Conservation (phyloP, 2,329 filamentous ascomycete genomes). For the Colletotrichum australisinense region DNA sequence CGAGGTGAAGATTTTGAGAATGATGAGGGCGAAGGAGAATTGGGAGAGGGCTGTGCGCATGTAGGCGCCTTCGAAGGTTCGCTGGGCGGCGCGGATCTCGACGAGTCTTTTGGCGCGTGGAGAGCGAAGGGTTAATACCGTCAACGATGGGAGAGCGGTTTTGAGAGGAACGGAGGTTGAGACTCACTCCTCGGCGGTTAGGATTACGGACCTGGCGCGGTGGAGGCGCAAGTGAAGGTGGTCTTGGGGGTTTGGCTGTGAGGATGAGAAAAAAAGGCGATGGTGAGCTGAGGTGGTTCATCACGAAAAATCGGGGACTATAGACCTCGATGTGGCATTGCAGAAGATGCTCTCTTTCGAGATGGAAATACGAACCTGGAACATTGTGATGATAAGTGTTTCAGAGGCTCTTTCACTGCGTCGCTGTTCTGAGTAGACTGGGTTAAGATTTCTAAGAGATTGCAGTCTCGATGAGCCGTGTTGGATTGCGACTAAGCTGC, state of each 20-base stretch:
- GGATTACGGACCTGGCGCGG: constrained; percentile 83
- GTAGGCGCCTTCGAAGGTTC: constrained; percentile 97
- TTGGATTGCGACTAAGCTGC: not conserved
- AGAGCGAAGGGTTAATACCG: not conserved
- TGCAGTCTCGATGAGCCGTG: not conserved
- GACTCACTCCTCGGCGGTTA: constrained; percentile 80
- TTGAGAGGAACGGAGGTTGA: not conserved
- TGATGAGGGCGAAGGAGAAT: constrained; percentile 93
- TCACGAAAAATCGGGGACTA: not conserved
- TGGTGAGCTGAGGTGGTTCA: not conserved
- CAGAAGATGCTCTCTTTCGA: not conserved
- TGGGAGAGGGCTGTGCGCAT: constrained; percentile 94
- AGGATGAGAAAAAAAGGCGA: not conserved
- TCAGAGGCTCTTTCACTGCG: not conserved
- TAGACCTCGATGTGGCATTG: not conserved
- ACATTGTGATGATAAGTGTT: constrained; percentile 8
- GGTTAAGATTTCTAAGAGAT: not conserved
- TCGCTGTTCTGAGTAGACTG: not conserved
- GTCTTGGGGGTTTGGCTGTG: constrained; percentile 74
- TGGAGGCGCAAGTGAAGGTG: constrained; percentile 84
- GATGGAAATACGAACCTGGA: constrained; percentile 25
- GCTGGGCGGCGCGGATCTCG: constrained; percentile 92
- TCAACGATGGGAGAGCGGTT: no score
- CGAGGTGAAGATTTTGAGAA: constrained; percentile 95
- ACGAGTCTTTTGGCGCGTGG: constrained; percentile 69